Conservation (phyloP, 2,329 filamentous ascomycete genomes). For the Stromatinia cepivora region DNA sequence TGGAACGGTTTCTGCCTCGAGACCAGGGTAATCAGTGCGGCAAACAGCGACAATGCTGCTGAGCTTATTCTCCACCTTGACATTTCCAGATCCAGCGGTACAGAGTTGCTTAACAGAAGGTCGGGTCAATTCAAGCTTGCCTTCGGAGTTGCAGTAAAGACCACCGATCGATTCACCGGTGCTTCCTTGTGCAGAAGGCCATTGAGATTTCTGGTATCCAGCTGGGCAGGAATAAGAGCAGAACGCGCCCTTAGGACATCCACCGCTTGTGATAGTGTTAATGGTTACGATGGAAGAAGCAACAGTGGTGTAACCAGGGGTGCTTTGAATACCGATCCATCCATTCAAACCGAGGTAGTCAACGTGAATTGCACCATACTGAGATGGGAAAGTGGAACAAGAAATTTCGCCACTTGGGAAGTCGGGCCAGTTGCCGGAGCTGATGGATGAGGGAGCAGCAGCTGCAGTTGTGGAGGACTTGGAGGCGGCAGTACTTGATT, state of each 20-base stretch:
- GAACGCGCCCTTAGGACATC: slow-evolving; percentile 64
- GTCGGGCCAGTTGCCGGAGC: slow-evolving; percentile 57
- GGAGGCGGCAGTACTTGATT: slow-evolving; percentile 33
- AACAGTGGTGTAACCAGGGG: slow-evolving; percentile 50
- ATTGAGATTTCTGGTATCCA: slow-evolving; percentile 91
- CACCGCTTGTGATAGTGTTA: slow-evolving; percentile 60
- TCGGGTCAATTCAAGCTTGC: slow-evolving; percentile 78
- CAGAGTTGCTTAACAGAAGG: slow-evolving; percentile 68
- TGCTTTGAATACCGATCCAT: slow-evolving; percentile 77
- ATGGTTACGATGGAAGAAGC: slow-evolving; percentile 63
- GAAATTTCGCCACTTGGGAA: slow-evolving; percentile 75
- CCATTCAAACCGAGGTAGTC: slow-evolving; percentile 69
- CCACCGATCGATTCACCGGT: slow-evolving; percentile 87
- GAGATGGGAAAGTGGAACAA: slow-evolving; percentile 73
- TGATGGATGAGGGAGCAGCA: slow-evolving; percentile 33
- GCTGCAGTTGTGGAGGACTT: neutral
- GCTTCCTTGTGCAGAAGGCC: slow-evolving; percentile 74
- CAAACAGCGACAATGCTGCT: slow-evolving; percentile 69
- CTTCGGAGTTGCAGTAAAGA: slow-evolving; percentile 71
- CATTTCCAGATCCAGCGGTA: slow-evolving; percentile 63
- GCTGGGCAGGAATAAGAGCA: slow-evolving; percentile 93
- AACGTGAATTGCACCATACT: slow-evolving; percentile 75
- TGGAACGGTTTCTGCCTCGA: slow-evolving; percentile 83
- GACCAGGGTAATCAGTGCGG: slow-evolving; percentile 95
- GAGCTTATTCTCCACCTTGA: slow-evolving; percentile 76